Conservation (phyloP, 805 yeast species). For the Candida maesae region DNA sequence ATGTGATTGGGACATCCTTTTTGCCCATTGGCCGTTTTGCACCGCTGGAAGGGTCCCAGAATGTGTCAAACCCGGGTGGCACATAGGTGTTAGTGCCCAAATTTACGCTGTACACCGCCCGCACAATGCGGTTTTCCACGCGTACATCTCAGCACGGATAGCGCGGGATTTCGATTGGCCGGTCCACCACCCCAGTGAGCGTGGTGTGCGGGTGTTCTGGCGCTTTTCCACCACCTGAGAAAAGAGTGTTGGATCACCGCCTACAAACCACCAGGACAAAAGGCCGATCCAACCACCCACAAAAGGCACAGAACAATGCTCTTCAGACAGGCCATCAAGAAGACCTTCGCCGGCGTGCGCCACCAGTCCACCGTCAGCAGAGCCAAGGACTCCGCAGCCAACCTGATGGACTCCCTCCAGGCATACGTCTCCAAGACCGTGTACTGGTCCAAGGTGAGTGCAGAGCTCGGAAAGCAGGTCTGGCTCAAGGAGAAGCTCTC, state of each 20-base stretch:
- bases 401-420: conserved; percentile 33
- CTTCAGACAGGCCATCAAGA: conserved; percentile 26
- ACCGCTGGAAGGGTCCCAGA: no score
- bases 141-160: background rate
- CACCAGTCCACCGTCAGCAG: conserved; percentile 28
- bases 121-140: background rate
- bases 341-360: conserved; percentile 30
- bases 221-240: no score
- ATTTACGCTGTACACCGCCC: conserved; percentile 1
- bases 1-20: no score
- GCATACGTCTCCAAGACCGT: conserved; percentile 50
- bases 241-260: no score
- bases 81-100: no score
- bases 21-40: no score
- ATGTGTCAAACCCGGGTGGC: no score
- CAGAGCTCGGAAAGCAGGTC: conserved; percentile 53
- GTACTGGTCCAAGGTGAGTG: conserved; percentile 70
- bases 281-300: no score
- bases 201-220: conserved; percentile 3
- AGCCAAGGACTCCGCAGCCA: conserved; percentile 35
- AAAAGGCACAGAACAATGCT: conserved; percentile 6
- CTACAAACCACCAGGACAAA: no score
- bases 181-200: background rate
- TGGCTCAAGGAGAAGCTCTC: conserved; percentile 90
- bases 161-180: no score